Base-by-base conservation (phyloP, 768 basidiomycete genomes). In the Rubroboletus pulcherrimus region DNA sequence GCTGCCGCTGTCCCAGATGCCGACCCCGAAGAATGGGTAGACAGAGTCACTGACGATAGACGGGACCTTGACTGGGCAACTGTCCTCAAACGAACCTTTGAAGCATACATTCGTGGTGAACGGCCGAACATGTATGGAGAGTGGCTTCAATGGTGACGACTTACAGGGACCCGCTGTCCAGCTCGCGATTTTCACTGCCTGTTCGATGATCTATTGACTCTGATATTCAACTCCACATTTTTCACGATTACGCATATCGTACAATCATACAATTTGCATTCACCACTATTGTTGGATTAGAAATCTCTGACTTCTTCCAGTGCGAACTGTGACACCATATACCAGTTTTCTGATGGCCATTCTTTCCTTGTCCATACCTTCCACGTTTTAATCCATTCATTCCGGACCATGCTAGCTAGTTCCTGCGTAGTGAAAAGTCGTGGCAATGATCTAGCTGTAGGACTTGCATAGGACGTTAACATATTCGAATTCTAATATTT, bases 101-200 rank as follows among this genome's bases (percentile, higher is more conserved):
- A 99, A 74, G 81, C 86, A 21, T 98, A 91, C 71, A 69, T 99
- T 58, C 84, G 96, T 41, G 91, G 89, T 15, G 96, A 99, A 74
- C 75, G 80, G 58, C 93, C 96, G 10, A 98, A 95, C 70, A 90
- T 95, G 90, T 97, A 98, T 65, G 95, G 94, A 33, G 94, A 98
- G 69, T 82, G 80, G 81, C 66, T 85, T 50, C 70, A 75, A 58
- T 85, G 82, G 83, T 74, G 55, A 71, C 66, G 43, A 56, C 41
- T 24, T 46, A 11, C 41, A 17, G 38, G 55, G 47, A 39, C 39
- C 42, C 37, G 51, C 53, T 26, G 35, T 51, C 51, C 44, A 35
- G 53, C 41, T 46, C 15, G 41, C 58, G 55, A 56, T 52, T 53
- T 52, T 57, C 30, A 37, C 51, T 51, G 47, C 59, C 49, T 53